Evolutionary conservation across 139 green algal species (phyloP).

Genomic region (Nannochloris sp.): DNA sequence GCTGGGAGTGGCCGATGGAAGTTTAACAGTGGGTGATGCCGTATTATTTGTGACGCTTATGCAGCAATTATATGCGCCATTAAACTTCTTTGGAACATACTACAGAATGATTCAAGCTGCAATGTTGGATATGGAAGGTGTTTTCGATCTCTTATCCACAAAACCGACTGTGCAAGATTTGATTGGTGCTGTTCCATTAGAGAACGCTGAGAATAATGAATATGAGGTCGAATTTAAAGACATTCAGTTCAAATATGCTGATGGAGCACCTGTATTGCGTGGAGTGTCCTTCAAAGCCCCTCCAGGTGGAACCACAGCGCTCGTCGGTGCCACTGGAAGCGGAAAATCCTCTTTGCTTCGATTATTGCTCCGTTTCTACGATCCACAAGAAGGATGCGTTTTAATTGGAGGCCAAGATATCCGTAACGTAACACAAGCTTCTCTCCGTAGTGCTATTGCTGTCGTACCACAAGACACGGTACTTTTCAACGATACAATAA

Average conservation of each 20-base stretch:
- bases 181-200: conserved; percentile 43
- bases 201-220: not conserved
- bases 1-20: conserved; percentile 32
- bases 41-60: conserved; percentile 83
- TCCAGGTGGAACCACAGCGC: conserved; percentile 55
- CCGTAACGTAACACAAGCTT: conserved; percentile 54
- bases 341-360: conserved; percentile 86
- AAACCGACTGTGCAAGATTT: conserved; percentile 41
- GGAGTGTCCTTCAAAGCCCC: not conserved
- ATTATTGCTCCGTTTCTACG: conserved; percentile 75
- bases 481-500: conserved; percentile 94
- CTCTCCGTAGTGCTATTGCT: conserved; percentile 40
- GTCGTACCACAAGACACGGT: conserved; percentile 75
- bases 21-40: conserved; percentile 69
- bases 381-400: conserved; percentile 61
- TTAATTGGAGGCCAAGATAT: conserved; percentile 71
- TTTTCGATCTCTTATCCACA: conserved; percentile 59
- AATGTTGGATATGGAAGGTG: conserved; percentile 78
- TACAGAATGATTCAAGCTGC: conserved; percentile 48
- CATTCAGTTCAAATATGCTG: conserved; percentile 44
- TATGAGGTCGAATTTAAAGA: conserved; percentile 42
- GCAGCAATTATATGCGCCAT: conserved; percentile 74
- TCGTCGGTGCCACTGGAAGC: conserved; percentile 70
- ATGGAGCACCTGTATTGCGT: not conserved
- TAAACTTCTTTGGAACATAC: conserved; percentile 78